Conservation (phyloP, 345 rosid genomes). For the Fremontodendron californicum region DNA sequence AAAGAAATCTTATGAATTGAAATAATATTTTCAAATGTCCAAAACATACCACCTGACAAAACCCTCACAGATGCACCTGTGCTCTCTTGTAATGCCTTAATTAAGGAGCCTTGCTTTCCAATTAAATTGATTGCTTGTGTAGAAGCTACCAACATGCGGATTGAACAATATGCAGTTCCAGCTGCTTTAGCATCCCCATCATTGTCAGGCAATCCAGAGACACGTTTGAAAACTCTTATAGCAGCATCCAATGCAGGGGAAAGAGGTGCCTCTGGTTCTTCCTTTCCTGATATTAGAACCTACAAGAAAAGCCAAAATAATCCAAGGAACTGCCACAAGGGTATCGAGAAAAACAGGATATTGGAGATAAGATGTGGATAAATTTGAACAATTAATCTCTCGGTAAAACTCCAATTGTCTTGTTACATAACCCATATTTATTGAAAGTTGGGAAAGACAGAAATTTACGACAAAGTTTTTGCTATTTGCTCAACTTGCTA, state of each 20-base stretch:
- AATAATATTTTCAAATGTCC: not conserved
- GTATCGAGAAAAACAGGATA: not conserved
- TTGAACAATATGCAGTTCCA: constrained; percentile 49
- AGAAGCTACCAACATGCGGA: constrained; percentile 68
- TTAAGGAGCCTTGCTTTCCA: constrained; percentile 83
- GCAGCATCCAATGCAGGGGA: constrained; percentile 62
- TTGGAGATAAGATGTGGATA: not conserved
- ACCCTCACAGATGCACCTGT: constrained; percentile 78
- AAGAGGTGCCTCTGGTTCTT: constrained; percentile 46
- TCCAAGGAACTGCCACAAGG: not conserved
- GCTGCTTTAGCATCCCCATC: constrained; percentile 28
- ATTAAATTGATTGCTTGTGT: constrained; percentile 83
- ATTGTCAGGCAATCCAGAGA: constrained; percentile 37
- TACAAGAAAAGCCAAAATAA: constrained; percentile 14
- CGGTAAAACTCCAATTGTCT: not conserved
- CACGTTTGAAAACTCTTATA: constrained; percentile 50
- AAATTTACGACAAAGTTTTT: no score
- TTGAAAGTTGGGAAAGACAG: no score
- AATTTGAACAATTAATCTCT: not conserved
- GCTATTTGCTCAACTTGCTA: no score
- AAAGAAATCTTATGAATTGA: not conserved
- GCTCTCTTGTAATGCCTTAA: constrained; percentile 75
- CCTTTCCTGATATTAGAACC: constrained; percentile 57
- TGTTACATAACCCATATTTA: no score
- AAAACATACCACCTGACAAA: constrained; percentile 57